Percentiles rank a stretch among this genome's conserved stretches.
phyloP scores from a whole-genome alignment of 495 filamentous ascomycete species.

The Aspergillus taichungensis region DNA sequence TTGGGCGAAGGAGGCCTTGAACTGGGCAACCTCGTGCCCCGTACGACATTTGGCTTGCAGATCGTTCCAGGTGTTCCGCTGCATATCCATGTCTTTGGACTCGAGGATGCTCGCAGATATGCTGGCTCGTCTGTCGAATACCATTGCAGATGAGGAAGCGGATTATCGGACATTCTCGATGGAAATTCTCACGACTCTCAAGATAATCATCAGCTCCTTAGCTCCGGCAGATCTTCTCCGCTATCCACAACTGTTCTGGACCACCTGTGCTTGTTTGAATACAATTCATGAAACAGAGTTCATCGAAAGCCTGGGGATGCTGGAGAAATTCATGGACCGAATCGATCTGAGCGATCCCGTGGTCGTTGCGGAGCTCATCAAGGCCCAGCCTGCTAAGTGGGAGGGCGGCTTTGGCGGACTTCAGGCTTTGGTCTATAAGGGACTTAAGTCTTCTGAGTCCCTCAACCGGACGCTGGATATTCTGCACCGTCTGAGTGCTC shows the following conservation, averaged over 20 bases:
- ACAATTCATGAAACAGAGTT: conserved; percentile 95
- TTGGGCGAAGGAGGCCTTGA: conserved; percentile 81
- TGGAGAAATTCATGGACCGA: conserved; percentile 78
- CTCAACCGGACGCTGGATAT: conserved; percentile 67
- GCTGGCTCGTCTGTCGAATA: conserved; percentile 88
- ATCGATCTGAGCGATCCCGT: conserved; percentile 67
- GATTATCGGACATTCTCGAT: conserved; percentile 95
- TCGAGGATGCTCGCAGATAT: conserved; percentile 92
- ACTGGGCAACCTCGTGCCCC: conserved; percentile 93
- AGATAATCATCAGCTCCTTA: conserved; percentile 77
- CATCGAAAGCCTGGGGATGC: conserved; percentile 79
- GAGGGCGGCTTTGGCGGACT: conserved; percentile 83
- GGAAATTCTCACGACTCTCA: conserved; percentile 91
- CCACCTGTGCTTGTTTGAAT: conserved; percentile 88
- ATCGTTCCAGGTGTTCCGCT: conserved; percentile 95
- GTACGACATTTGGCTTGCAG: conserved; percentile 93
- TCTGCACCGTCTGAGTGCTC: conserved; percentile 64
- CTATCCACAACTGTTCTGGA: conserved; percentile 95
- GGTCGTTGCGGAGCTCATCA: conserved; percentile 59
- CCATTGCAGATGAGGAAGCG: conserved; percentile 82
- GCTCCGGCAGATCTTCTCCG: conserved; percentile 70
- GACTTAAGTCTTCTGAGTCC: conserved; percentile 76
- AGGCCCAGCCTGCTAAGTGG: conserved; percentile 78
- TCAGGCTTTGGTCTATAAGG: conserved; percentile 80
- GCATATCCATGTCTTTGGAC: conserved; percentile 81